Evolutionary conservation across 106 monocot species (phyloP).

Genomic region (Allium cepa): DNA sequence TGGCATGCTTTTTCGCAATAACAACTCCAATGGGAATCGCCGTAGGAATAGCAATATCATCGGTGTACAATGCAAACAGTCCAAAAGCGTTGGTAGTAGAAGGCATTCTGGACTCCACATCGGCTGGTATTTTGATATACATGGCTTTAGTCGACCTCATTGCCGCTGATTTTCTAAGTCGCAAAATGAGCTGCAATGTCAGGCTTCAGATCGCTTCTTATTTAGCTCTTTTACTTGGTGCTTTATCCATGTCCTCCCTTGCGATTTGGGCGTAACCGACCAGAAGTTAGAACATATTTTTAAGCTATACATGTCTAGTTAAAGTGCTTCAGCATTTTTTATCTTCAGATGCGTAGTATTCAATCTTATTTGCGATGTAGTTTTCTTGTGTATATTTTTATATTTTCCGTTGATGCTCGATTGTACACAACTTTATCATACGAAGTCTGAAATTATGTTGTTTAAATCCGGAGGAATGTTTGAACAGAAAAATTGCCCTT

Average conservation of each 20-base stretch:
- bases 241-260: slow-evolving; percentile 34
- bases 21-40: slow-evolving; percentile 46
- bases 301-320: too few species aligned
- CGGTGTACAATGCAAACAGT: slow-evolving; percentile 29
- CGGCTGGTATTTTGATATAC: slow-evolving; percentile 66
- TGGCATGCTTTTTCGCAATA: slow-evolving; percentile 52
- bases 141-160: slow-evolving; percentile 66
- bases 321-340: too few species aligned
- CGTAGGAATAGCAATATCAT: slow-evolving; percentile 22
- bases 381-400: not conserved
- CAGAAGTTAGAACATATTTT: not conserved
- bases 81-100: slow-evolving; percentile 43
- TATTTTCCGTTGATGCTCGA: not conserved
- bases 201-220: slow-evolving; percentile 42
- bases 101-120: slow-evolving; percentile 51
- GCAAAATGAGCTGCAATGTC: slow-evolving; percentile 23
- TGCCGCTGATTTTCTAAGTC: slow-evolving; percentile 53
- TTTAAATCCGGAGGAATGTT: too few species aligned
- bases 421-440: too few species aligned
- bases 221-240: slow-evolving; percentile 25
- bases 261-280: slow-evolving; percentile 28
- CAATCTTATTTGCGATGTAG: too few species aligned
- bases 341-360: too few species aligned
- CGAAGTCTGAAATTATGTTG: too few species aligned
- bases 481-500: too few species aligned